Conservation (phyloP, 352 stramenopile genomes). For the Globisporangium irregulare region DNA sequence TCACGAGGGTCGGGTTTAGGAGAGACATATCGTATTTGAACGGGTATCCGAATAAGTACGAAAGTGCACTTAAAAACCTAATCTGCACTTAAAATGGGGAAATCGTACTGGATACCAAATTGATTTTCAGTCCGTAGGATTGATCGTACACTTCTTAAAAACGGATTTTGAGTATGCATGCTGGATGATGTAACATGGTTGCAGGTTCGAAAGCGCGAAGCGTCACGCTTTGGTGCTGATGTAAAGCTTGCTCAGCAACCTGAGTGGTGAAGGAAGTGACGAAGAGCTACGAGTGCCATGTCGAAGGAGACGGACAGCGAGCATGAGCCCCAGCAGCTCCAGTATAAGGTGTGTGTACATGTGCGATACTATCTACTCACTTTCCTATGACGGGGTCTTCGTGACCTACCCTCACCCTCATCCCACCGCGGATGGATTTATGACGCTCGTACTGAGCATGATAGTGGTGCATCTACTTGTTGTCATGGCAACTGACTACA, state of each 20-base stretch:
- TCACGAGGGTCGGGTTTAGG: too few species aligned
- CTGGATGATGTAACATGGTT: too few species aligned
- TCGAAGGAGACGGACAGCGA: constrained; percentile 86
- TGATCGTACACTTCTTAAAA: too few species aligned
- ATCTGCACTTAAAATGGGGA: too few species aligned
- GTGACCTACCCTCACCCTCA: neutral
- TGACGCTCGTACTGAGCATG: neutral
- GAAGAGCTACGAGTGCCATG: constrained; percentile 27
- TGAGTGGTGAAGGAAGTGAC: neutral
- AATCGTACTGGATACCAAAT: too few species aligned
- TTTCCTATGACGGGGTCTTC: constrained; percentile 2
- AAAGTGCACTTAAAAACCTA: too few species aligned
- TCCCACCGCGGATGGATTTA: neutral
- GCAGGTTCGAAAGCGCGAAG: too few species aligned
- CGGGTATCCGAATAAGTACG: too few species aligned
- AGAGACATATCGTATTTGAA: too few species aligned
- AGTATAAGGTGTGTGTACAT: constrained; percentile 68
- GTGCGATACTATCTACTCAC: neutral
- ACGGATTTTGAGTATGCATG: too few species aligned
- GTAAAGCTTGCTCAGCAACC: neutral
- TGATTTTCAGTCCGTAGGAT: too few species aligned
- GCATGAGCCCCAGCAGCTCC: constrained; percentile 75
- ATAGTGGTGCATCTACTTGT: neutral
- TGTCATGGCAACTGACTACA: constrained; percentile 24
- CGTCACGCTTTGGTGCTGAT: neutral